Conservation (phyloP, 2,329 filamentous ascomycete genomes). For the Exophiala calicioides region DNA sequence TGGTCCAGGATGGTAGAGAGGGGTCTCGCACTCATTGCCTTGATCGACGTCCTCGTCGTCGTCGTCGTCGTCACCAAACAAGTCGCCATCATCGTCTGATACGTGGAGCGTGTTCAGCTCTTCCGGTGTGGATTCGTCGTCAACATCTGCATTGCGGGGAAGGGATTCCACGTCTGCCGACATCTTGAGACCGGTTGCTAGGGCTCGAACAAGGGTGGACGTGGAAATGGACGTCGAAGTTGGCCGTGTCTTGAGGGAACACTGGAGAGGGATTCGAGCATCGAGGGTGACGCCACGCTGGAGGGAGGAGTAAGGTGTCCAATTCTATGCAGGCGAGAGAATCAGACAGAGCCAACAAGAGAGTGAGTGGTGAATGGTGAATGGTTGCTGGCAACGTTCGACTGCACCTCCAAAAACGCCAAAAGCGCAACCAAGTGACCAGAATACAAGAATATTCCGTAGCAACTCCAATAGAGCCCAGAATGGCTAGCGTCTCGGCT, state of each 20-base stretch:
- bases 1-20: not conserved
- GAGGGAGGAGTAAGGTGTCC: too few species aligned
- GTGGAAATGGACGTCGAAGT: not conserved
- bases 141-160: conserved; percentile 2
- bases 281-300: too few species aligned
- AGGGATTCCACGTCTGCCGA: conserved; percentile 27
- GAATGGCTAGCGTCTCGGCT: conserved; percentile 15
- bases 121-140: conserved; percentile 10
- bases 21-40: conserved; percentile 14
- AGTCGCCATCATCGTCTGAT: conserved; percentile 36
- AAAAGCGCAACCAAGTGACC: too few species aligned
- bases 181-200: conserved; percentile 16
- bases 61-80: conserved; percentile 51
- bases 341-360: too few species aligned
- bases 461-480: conserved; percentile 4
- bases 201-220: not conserved
- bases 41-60: conserved; percentile 35
- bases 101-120: conserved; percentile 39
- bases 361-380: too few species aligned
- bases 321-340: too few species aligned
- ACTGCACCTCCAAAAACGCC: too few species aligned
- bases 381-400: too few species aligned
- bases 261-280: too few species aligned
- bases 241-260: too few species aligned
- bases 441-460: too few species aligned